These are phyloP conservation scores for Collybia nuda DNA, from an alignment of 768 basidiomycete species.

Conservation along the genomic window DNA sequence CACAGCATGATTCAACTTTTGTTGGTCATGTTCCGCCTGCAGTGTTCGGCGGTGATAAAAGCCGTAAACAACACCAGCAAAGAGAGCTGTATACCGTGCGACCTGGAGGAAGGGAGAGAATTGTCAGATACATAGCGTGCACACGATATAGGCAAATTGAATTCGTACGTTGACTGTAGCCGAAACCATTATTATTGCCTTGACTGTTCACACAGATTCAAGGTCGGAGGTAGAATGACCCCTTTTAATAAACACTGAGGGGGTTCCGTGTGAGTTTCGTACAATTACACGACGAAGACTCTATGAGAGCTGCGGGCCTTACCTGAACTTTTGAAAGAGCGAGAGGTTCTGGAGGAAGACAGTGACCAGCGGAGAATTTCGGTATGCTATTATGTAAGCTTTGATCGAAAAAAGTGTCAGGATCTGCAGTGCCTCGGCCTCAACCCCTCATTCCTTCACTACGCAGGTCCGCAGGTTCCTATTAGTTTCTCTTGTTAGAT, in stretches of 20 bases:
- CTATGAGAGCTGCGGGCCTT: slow-evolving; percentile 5
- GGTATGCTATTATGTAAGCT: slow-evolving; percentile 40
- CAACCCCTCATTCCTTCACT: not conserved
- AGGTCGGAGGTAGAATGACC: slow-evolving; percentile 25
- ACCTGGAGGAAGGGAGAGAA: slow-evolving; percentile 51
- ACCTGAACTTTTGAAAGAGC: slow-evolving; percentile 35
- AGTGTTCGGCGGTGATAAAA: slow-evolving; percentile 90
- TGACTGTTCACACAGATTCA: slow-evolving; percentile 25
- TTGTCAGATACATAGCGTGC: not conserved
- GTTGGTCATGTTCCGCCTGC: slow-evolving; percentile 75
- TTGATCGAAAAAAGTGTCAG: not conserved
- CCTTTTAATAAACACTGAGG: slow-evolving; percentile 8
- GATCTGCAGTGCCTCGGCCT: not conserved
- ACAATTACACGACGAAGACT: not conserved
- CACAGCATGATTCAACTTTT: slow-evolving; percentile 71
- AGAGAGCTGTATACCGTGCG: slow-evolving; percentile 89
- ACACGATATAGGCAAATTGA: slow-evolving; percentile 8
- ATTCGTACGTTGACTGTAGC: slow-evolving; percentile 70
- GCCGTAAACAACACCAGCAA: slow-evolving; percentile 87
- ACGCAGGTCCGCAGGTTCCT: not conserved
- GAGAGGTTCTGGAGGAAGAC: slow-evolving; percentile 22
- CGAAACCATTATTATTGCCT: slow-evolving; percentile 58
- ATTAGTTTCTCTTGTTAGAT: too few relatives aligned
- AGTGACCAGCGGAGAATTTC: slow-evolving; percentile 39
- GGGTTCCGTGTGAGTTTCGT: not conserved